Conservation (phyloP, 2,329 filamentous ascomycete genomes). For the Botrytis tulipae region DNA sequence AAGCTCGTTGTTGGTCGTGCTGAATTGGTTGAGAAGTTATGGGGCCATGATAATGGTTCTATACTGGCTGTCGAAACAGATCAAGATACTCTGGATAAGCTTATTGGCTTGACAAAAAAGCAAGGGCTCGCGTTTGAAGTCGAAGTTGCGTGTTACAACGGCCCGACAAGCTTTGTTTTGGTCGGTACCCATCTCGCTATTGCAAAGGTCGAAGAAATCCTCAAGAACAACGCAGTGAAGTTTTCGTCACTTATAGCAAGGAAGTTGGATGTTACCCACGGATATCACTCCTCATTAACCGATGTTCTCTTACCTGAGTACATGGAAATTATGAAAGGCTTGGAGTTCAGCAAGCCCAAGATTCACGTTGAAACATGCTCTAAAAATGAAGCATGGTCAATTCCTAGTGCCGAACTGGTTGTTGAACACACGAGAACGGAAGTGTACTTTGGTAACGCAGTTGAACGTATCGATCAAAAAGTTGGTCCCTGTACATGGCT, state of each 20-base stretch:
- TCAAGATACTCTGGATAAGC: neutral
- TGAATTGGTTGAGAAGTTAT: neutral
- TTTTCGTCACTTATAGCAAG: neutral
- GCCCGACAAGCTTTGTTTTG: neutral
- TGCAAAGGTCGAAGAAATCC: neutral
- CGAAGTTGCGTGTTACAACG: neutral
- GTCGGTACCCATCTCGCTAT: neutral
- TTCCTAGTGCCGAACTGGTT: neutral
- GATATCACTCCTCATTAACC: neutral
- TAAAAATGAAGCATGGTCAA: neutral
- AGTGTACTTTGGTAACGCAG: neutral
- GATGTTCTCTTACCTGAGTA: neutral
- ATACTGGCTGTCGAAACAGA: neutral
- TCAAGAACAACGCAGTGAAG: neutral
- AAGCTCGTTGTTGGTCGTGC: neutral
- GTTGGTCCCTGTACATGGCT: neutral
- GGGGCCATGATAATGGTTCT: neutral
- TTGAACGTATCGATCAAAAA: neutral
- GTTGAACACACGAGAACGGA: neutral
- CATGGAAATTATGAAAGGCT: neutral
- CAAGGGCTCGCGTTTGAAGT: neutral
- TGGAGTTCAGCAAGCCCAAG: neutral
- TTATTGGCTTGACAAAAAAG: neutral
- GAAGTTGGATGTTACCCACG: neutral
- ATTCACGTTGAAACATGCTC: neutral